A percentile compares a stretch with the other conserved stretches of the same genome.
Evolutionary conservation across 257 asterid species (phyloP).

Genomic region (Jaltomata sinuosa): DNA sequence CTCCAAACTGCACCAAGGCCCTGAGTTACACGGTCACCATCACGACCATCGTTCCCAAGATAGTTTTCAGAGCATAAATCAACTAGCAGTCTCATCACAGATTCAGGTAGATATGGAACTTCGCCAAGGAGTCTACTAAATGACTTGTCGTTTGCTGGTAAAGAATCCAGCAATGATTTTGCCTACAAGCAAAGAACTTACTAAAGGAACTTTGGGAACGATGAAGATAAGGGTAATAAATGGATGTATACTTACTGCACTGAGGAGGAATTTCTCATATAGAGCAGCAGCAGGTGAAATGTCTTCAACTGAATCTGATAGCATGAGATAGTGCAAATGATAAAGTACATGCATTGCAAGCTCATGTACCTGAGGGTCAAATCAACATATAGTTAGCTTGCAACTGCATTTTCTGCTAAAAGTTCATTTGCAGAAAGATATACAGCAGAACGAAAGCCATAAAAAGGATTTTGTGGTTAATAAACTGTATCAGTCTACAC

Average conservation of each 20-base stretch:
- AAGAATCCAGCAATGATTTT: constrained; percentile 53
- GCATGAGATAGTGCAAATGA: constrained; percentile 62
- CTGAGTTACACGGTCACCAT: constrained; percentile 93
- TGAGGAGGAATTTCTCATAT: constrained; percentile 72
- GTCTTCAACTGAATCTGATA: constrained; percentile 41
- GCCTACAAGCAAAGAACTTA: constrained; percentile 46
- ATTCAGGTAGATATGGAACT: constrained; percentile 80
- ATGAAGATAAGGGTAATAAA: constrained; percentile 1
- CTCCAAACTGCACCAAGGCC: constrained; percentile 97
- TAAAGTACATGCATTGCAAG: constrained; percentile 81
- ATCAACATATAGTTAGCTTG: constrained; percentile 7
- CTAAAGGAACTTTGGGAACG: constrained; percentile 11
- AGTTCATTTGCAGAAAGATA: background rate
- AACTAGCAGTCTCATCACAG: constrained; percentile 61
- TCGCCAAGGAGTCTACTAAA: constrained; percentile 93
- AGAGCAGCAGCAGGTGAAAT: constrained; percentile 50
- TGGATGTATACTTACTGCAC: constrained; percentile 62
- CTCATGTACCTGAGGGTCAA: constrained; percentile 76
- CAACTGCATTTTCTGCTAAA: background rate
- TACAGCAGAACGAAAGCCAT: background rate
- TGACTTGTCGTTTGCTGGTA: constrained; percentile 93
- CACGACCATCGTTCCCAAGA: constrained; percentile 49
- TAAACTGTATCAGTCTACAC: background rate
- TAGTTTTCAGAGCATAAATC: constrained; percentile 60
- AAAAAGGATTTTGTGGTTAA: background rate